Percentiles rank a stretch among this genome's conserved stretches.
Conservation (phyloP, 2,329 filamentous ascomycete species). For the Verticillium longisporum region DNA sequence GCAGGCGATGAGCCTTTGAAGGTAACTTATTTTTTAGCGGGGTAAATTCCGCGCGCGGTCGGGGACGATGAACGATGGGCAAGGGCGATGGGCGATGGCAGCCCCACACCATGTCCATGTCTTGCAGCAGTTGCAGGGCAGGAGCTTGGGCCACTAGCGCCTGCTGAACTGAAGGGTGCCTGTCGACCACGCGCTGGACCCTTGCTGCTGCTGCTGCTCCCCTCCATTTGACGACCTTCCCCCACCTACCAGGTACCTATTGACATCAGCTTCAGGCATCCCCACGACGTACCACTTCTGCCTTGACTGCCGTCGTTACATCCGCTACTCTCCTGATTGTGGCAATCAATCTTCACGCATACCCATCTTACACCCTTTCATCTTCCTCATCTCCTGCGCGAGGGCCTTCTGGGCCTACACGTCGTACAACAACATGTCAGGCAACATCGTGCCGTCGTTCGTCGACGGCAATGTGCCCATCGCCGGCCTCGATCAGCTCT, state of each 20-base stretch:
- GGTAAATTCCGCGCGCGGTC: neutral
- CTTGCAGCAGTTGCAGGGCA: neutral
- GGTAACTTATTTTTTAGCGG: slow-evolving; percentile 2
- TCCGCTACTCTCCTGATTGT: neutral
- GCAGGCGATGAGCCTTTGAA: neutral
- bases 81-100: neutral
- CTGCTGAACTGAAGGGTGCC: neutral
- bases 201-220: neutral
- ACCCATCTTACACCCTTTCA: neutral
- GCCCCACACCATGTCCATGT: neutral
- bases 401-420: neutral
- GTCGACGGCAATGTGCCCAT: slow-evolving; percentile 38
- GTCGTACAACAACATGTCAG: slow-evolving; percentile 17
- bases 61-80: neutral
- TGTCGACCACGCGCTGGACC: neutral
- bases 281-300: neutral
- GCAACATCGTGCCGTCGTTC: slow-evolving; percentile 26
- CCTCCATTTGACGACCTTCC: neutral
- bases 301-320: neutral
- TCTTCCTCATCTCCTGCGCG: neutral
- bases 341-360: no score
- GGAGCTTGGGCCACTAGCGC: neutral
- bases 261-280: neutral
- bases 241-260: neutral
- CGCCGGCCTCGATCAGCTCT: slow-evolving; percentile 45